Conservation (phyloP, 306 rosid genomes). For the Potentilla sterilis region DNA sequence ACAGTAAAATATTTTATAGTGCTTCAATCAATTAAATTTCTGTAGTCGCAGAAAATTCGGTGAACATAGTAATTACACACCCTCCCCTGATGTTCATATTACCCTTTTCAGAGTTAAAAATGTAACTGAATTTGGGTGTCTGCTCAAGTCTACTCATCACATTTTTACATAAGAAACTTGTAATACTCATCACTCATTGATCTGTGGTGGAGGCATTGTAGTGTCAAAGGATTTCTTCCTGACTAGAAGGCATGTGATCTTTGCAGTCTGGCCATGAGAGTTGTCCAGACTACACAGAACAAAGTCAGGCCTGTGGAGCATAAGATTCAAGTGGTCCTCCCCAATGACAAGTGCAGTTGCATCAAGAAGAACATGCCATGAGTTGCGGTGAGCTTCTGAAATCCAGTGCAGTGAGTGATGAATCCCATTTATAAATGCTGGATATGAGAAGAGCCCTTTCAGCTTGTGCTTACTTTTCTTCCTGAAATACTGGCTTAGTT, state of each 20-base stretch:
- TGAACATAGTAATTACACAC: neutral
- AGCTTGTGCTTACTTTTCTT: slow-evolving; percentile 75
- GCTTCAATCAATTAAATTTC: slow-evolving; percentile 5
- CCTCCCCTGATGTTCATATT: neutral
- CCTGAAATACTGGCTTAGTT: slow-evolving; percentile 72
- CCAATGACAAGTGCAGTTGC: slow-evolving; percentile 71
- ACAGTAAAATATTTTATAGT: neutral
- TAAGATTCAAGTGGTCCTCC: slow-evolving; percentile 56
- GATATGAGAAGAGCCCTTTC: slow-evolving; percentile 81
- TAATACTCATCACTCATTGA: slow-evolving; percentile 38
- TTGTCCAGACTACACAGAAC: slow-evolving; percentile 75
- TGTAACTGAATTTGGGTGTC: neutral
- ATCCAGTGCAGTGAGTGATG: slow-evolving; percentile 76
- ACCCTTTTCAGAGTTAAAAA: slow-evolving; percentile 5
- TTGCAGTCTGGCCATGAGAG: slow-evolving; percentile 61
- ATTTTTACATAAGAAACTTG: slow-evolving; percentile 1
- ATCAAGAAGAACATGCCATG: slow-evolving; percentile 91
- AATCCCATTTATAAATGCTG: slow-evolving; percentile 65
- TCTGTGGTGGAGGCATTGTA: slow-evolving; percentile 50
- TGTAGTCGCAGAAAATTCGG: neutral
- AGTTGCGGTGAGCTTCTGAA: slow-evolving; percentile 84
- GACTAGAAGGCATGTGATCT: slow-evolving; percentile 72
- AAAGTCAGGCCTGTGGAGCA: slow-evolving; percentile 79
- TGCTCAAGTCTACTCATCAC: slow-evolving; percentile 3
- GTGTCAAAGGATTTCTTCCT: slow-evolving; percentile 79